Conservation (phyloP, 1,284 basidiomycete genomes). For the Rhodotorula sp. region DNA sequence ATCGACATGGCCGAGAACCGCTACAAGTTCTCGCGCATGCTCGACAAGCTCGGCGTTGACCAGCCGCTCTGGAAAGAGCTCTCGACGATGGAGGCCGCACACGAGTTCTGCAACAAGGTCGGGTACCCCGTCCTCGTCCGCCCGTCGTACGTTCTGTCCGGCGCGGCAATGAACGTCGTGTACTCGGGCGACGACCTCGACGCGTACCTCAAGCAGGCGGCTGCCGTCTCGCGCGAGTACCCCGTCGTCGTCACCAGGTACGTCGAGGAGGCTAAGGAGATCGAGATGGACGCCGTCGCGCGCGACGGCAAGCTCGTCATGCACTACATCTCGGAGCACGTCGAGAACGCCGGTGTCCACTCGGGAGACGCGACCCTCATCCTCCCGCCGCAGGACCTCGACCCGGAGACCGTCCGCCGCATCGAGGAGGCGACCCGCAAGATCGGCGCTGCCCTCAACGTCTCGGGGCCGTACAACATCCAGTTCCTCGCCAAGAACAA, state of each 20-base stretch:
- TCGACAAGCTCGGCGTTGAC: constrained; percentile 96
- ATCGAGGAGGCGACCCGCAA: constrained; percentile 96
- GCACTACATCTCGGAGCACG: constrained; percentile 99
- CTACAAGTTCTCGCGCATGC: constrained; percentile 97
- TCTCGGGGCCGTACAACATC: constrained; percentile 98
- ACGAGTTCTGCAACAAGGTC: constrained; percentile 82
- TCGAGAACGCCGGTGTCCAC: constrained; percentile 97
- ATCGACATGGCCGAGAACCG: constrained; percentile 99
- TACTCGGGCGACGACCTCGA: constrained; percentile 86
- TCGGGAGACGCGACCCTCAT: constrained; percentile 97
- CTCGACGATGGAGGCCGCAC: constrained; percentile 83
- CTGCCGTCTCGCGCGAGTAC: constrained; percentile 93
- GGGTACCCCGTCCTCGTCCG: constrained; percentile 94
- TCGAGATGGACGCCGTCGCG: constrained; percentile 99
- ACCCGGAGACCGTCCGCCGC: constrained; percentile 90
- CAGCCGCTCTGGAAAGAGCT: constrained; percentile 98
- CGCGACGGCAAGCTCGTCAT: constrained; percentile 96
- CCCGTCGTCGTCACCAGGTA: constrained; percentile 99
- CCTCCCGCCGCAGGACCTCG: constrained; percentile 95
- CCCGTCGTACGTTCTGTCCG: constrained; percentile 96
- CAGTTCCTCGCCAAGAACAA: constrained; percentile 99
- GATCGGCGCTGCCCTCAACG: constrained; percentile 96
- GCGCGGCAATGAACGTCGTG: constrained; percentile 99
- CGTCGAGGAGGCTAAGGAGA: constrained; percentile 99
- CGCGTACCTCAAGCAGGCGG: constrained; percentile 91